These are phyloP conservation scores for Didymella keratinophila DNA, from an alignment of 2,329 filamentous ascomycete genomes.

Conservation along the genomic window DNA sequence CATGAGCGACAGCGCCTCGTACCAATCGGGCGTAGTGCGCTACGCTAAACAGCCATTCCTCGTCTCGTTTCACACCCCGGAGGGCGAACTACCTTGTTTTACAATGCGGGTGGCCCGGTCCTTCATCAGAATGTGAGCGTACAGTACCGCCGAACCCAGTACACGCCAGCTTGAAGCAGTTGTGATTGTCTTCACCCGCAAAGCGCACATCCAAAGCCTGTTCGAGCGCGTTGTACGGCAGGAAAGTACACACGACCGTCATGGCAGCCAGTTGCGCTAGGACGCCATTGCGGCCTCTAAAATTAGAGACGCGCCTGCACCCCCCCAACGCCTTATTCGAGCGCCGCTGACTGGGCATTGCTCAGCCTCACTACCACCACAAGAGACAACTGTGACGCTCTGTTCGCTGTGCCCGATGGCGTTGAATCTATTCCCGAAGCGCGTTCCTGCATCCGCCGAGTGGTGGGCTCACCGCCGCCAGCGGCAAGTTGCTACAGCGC, in stretches of 20 bases:
- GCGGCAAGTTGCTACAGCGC: conserved; percentile 9
- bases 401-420: conserved; percentile 17
- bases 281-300: conserved; percentile 24
- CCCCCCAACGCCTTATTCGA: conserved; percentile 24
- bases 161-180: conserved; percentile 13
- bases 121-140: conserved; percentile 32
- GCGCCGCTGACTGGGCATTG: conserved; percentile 26
- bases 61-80: no score
- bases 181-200: conserved; percentile 13
- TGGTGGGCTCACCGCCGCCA: conserved; percentile 21
- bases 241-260: conserved; percentile 12
- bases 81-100: conserved; percentile 27
- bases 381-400: conserved; percentile 7
- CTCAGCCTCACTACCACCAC: conserved; percentile 37
- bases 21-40: conserved; percentile 9
- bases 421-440: conserved; percentile 14
- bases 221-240: conserved; percentile 5
- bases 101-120: conserved; percentile 30
- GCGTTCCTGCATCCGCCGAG: conserved; percentile 14
- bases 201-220: conserved; percentile 14
- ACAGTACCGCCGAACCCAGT: conserved; percentile 17
- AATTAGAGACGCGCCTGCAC: conserved; percentile 29
- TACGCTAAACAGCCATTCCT: conserved; percentile 11
- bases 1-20: conserved; percentile 23
- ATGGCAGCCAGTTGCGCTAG: conserved; percentile 12